Base-by-base conservation (phyloP, 1,139 yeast genomes). In the Debaryomyces udenii region DNA sequence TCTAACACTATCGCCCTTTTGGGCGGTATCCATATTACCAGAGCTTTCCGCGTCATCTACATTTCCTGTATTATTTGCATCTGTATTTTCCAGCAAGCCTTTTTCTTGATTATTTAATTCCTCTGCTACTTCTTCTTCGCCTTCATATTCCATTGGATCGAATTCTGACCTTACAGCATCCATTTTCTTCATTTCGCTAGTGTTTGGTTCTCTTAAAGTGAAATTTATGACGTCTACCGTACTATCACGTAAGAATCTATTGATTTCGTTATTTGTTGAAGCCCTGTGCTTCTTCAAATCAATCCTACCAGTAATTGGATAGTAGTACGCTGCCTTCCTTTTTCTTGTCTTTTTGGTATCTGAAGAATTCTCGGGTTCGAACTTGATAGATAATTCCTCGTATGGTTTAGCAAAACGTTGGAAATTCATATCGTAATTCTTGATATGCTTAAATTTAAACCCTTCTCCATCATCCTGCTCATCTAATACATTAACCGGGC, bases 261-360 rank as follows among this genome's bases (percentile, higher is more conserved):
- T 76, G 43, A 76, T 72, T 50, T 72, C 76, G n/a, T 68, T 58
- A 48, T 71, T 71, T 9, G 68, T 61, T 3, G 74, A 70, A 7
- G 61, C 81, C 62, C 97, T 81, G 58, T 95, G 83, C 57, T 91
- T 85, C 67, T 86, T 88, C 58, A 93, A 78, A 51, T 85, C 94
- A 37, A 89, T 78, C 52, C 84, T 82, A 27, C 94, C 91, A 10
- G 80, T 73, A 18, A 91, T 69, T 7, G 97, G 96, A 46, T 85
- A 80, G 61, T 86, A 93, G 51, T 74, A 78, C 1, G 91, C 93
- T n/a, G 71, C 74, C 34, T 75, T 73, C 30, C 81, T 73, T 47
- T 76, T 78, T 33, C 73, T 74, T 6, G 36, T 18, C 23, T 35
- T 33, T 14, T 33, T 40, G 4, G 38, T 49, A 27, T 70, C 72